Percentiles rank a stretch among this genome's conserved stretches.
Conservation (phyloP, 2,329 filamentous ascomycete species). For the Nigrospora oryzae region DNA sequence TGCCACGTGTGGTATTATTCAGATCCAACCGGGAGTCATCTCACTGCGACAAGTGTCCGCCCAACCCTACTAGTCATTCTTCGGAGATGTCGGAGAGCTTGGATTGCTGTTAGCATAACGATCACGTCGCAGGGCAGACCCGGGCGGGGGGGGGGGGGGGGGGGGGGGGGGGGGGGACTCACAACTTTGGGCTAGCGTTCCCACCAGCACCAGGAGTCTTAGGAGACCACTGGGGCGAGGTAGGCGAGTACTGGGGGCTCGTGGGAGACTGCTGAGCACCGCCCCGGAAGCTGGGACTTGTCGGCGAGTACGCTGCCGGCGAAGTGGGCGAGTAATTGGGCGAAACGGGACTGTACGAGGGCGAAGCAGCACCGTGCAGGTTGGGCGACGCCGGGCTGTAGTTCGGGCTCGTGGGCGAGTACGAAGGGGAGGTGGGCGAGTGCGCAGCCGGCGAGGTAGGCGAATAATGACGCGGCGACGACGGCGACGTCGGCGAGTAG, state of each 20-base stretch:
- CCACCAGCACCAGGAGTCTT: slow-evolving; percentile 31
- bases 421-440: slow-evolving; percentile 66
- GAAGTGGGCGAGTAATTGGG: slow-evolving; percentile 76
- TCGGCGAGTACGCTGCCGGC: slow-evolving; percentile 53
- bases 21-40: neutral
- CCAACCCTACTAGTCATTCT: slow-evolving; percentile 9
- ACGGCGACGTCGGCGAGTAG: slow-evolving; percentile 55
- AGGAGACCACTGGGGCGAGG: slow-evolving; percentile 40
- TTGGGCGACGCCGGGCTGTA: slow-evolving; percentile 64
- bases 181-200: slow-evolving; percentile 32
- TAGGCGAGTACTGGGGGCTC: slow-evolving; percentile 66
- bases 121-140: neutral
- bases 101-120: neutral
- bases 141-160: no score
- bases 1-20: slow-evolving; percentile 6
- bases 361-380: slow-evolving; percentile 42
- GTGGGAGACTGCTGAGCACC: slow-evolving; percentile 51
- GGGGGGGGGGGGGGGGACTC: slow-evolving; percentile 15
- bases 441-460: slow-evolving; percentile 69
- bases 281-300: slow-evolving; percentile 51
- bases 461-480: slow-evolving; percentile 48
- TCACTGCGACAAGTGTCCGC: neutral
- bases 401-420: slow-evolving; percentile 62
- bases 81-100: slow-evolving; percentile 23
- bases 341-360: slow-evolving; percentile 61